phyloP scores from a whole-genome alignment of 1,284 basidiomycete genomes.

The Ganoderma meredithae region DNA sequence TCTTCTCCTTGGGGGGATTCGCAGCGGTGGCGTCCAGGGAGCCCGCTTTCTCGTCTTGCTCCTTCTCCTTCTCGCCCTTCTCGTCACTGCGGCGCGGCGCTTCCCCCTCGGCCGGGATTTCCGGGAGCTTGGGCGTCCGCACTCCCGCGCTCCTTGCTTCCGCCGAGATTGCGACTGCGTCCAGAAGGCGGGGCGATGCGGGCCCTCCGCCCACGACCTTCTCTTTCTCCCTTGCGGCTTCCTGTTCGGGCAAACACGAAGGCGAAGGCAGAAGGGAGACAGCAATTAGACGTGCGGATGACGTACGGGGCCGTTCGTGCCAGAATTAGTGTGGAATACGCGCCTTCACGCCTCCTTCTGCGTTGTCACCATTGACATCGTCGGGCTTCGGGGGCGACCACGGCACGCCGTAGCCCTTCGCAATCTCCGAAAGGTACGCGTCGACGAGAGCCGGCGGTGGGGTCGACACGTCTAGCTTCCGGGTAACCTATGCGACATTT shows the following conservation, averaged over 20 bases:
- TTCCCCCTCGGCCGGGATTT: conserved; percentile 55
- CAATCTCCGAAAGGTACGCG: conserved; percentile 88
- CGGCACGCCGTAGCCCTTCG: conserved; percentile 83
- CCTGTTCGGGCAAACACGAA: conserved; percentile 20
- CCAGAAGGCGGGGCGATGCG: conserved; percentile 33
- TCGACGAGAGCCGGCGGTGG: conserved; percentile 83
- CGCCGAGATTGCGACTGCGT: conserved; percentile 41
- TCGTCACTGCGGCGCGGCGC: conserved; percentile 34
- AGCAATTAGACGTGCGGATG: conserved; percentile 14
- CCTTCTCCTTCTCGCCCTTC: background rate
- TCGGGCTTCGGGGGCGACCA: conserved; percentile 59
- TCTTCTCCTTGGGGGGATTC: conserved; percentile 37
- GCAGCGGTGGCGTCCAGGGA: conserved; percentile 34
- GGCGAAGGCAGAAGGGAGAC: conserved; percentile 5
- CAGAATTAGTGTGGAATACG: conserved; percentile 16
- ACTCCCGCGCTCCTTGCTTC: conserved; percentile 42
- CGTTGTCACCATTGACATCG: conserved; percentile 40
- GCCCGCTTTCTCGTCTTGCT: conserved; percentile 6
- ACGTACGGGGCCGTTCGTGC: background rate
- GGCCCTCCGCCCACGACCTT: conserved; percentile 10
- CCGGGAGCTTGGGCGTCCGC: conserved; percentile 51
- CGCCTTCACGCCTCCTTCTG: conserved; percentile 47
- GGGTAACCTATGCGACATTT: conserved; percentile 58
- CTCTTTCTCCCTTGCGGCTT: conserved; percentile 28
- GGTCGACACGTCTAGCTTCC: conserved; percentile 75